These are phyloP conservation scores for Schwanniomyces sp. DNA, from an alignment of 805 yeast species.

Conservation along the genomic window DNA sequence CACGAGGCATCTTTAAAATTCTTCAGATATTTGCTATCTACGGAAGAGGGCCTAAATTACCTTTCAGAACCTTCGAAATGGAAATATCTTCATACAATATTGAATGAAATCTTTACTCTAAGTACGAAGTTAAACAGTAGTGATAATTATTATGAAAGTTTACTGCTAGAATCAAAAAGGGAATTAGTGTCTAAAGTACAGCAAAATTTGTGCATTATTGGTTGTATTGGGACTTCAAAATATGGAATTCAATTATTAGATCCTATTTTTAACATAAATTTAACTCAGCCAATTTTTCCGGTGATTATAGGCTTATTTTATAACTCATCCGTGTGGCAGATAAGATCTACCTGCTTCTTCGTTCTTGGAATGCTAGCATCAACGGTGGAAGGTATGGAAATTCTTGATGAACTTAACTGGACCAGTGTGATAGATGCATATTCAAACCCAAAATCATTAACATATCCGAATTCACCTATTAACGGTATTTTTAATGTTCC, in stretches of 20 bases:
- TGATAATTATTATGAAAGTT: conserved; percentile 19
- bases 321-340: conserved; percentile 45
- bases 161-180: conserved; percentile 31
- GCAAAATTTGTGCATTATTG: conserved; percentile 84
- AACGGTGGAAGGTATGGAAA: conserved; percentile 79
- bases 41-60: conserved; percentile 74
- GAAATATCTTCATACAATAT: conserved; percentile 44
- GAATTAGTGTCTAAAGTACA: conserved; percentile 44
- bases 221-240: conserved; percentile 73
- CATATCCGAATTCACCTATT: conserved; percentile 17
- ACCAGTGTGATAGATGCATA: conserved; percentile 18
- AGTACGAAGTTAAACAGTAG: conserved; percentile 6
- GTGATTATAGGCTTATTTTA: conserved; percentile 44
- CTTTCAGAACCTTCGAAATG: conserved; percentile 43
- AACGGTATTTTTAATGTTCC: conserved; percentile 16
- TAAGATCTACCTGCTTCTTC: conserved; percentile 76
- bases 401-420: conserved; percentile 84
- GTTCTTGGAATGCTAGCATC: conserved; percentile 72
- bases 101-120: conserved; percentile 12
- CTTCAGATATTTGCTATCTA: conserved; percentile 75
- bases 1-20: conserved; percentile 39
- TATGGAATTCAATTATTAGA: conserved; percentile 57
- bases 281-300: conserved; percentile 33
- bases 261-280: conserved; percentile 23
- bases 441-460: conserved; percentile 14